Evolutionary conservation across 208 protist genomes (phyloP), one percentile per base, ranked within the genome.

Genomic region (Naegleria lovaniensis): DNA sequence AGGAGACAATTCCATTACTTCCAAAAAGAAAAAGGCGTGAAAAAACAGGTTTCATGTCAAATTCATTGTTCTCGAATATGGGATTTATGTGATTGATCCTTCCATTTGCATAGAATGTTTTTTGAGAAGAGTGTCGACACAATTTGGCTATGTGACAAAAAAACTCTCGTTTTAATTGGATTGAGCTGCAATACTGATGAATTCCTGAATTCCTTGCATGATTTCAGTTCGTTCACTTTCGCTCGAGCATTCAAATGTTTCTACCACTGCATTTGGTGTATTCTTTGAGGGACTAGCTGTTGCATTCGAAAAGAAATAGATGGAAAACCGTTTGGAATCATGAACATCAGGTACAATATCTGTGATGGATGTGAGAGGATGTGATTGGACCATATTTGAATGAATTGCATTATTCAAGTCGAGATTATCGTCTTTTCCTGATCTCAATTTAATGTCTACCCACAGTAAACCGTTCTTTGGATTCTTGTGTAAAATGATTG

Each of bases 401-500:
- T 36, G 7, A 79, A 36, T 79, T 0, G 16, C 29, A 29, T 79
- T 36, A 9, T 36, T 13, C 19, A 36, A 19, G 19, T 11, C 19
- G 9, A 7, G 13, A 13, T 79, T 9, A 6, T 79, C 6, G 36
- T 79, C 67, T 79, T 79, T 79, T 75, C 22, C 22, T 36, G 16
- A 36, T n/a, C 29, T 40, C 25, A 85, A 13, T 85, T 85, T 48
- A 43, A 85, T 48, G 41, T 40, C 33, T 43, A 85, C 41, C 83
- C 33, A 51, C 7, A 85, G 38, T 29, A 85, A 5, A 51, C 83
- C 83, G 29, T 85, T 85, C 48, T 48, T 33, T 85, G 83, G 83
- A 85, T 85, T 85, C 41, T 85, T 85, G n/a, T 85, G 83, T 13
- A 85, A 43, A 29, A 85, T 39, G 41, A 85, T 48, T 6, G 15